These are phyloP conservation scores for Hymenoscyphus linearis DNA, from an alignment of 2,329 filamentous ascomycete genomes.

Conservation along the genomic window DNA sequence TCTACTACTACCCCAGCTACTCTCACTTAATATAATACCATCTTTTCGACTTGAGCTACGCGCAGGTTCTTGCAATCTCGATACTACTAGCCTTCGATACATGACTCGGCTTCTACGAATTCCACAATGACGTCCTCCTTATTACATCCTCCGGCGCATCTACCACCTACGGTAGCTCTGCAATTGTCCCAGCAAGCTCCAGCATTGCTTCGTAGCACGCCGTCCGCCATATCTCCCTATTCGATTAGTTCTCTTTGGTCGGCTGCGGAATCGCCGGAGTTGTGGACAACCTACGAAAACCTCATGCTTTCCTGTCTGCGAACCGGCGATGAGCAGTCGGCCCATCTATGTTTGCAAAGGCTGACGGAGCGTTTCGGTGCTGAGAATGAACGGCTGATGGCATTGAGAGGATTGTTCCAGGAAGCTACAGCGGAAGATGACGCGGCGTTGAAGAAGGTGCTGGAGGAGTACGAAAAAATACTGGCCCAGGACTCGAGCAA, in stretches of 20 bases:
- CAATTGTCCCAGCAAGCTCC: conserved; percentile 58
- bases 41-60: neutral
- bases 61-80: neutral
- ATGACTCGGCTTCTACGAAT: neutral
- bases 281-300: conserved; percentile 85
- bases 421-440: conserved; percentile 72
- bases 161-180: conserved; percentile 51
- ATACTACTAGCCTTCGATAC: neutral
- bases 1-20: neutral
- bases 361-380: conserved; percentile 76
- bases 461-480: conserved; percentile 73
- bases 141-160: conserved; percentile 50
- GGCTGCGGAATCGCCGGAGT: conserved; percentile 65
- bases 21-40: neutral
- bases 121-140: conserved; percentile 46
- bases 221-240: conserved; percentile 50
- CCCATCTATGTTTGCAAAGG: conserved; percentile 67
- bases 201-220: conserved; percentile 47
- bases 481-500: conserved; percentile 71
- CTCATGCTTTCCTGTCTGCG: conserved; percentile 78
- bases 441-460: conserved; percentile 59
- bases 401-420: conserved; percentile 73
- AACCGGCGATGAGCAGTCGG: conserved; percentile 75
- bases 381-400: conserved; percentile 81
- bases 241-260: conserved; percentile 49